Conservation (phyloP, 139 green algal species). For the Volvox africanus region DNA sequence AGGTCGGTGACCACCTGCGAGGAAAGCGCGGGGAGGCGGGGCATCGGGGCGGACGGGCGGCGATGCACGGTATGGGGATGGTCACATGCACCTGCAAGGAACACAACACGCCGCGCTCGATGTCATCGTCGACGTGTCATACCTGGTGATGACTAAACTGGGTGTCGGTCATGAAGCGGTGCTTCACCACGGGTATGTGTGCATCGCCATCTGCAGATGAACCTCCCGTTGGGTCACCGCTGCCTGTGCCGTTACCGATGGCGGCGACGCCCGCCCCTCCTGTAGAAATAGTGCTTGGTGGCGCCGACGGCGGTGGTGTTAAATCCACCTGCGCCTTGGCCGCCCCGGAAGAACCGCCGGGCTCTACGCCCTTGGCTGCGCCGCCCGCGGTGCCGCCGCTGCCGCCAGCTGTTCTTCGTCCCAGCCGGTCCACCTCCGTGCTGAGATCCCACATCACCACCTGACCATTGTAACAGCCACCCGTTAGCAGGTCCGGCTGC, state of each 20-base stretch:
- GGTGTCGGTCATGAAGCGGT: conserved; percentile 59
- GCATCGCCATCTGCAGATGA: conserved; percentile 14
- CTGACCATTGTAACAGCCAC: conserved; percentile 84
- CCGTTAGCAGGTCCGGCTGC: conserved; percentile 80
- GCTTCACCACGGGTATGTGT: conserved; percentile 57
- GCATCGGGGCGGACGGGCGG: background rate
- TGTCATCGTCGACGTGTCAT: too few species aligned
- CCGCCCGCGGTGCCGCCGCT: background rate
- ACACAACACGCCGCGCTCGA: too few species aligned
- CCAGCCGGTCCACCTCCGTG: conserved; percentile 44
- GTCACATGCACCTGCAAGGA: too few species aligned
- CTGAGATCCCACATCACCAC: conserved; percentile 57
- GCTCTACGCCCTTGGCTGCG: background rate
- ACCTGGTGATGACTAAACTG: conserved; percentile 68
- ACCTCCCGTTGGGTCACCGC: background rate
- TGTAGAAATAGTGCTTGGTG: background rate
- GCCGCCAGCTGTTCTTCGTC: background rate
- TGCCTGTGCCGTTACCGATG: background rate
- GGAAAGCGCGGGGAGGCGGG: background rate
- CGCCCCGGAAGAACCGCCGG: background rate
- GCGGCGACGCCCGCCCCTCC: background rate
- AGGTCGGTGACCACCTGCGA: conserved; percentile 76
- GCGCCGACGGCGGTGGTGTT: conserved; percentile 46
- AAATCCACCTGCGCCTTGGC: background rate
- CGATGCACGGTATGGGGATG: too few species aligned